Base-by-base conservation (phyloP, 108 stramenopile genomes). In the Skeletonema tropicum region DNA sequence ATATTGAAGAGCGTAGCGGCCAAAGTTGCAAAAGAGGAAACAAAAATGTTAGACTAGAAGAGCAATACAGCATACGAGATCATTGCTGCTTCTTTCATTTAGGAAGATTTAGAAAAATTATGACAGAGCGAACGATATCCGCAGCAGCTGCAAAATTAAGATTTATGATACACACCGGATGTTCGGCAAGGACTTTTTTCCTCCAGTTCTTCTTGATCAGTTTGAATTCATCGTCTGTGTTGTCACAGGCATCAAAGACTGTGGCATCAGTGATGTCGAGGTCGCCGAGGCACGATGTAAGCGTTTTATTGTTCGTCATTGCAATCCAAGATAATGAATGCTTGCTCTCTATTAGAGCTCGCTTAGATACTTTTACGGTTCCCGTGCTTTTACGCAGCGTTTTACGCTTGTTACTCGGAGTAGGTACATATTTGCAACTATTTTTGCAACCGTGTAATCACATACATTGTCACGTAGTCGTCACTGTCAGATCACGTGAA, bases 161-260 rank as follows among this genome's bases (percentile, higher is more conserved):
- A 35, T 17, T 23, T n/a, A n/a, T n/a, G n/a, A 17, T 29, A 33
- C 70, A 57, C 57, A 79, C 77, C 30, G 77, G 77, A 62, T 79
- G 77, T 48, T 70, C 73, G 12, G 26, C 35, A 65, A 84, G 68
- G 11, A 73, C 57, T 41, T 73, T 71, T 42, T 36, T 48, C 33
- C 61, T 62, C 49, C 73, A 82, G 31, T 63, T 35, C 71, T 67
- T 85, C 42, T 73, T 77, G 26, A 85, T 52, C 39, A 82, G 60
- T 26, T 71, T 71, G 65, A 85, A 85, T 35, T 85, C 79, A 3
- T 81, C 83, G 9, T 70, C 59, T 0, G 80, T 9, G 32, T 52
- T 55, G 58, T 68, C 68, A 48, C 73, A 79, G 45, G 63, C 38
- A 13, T 77, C 73, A 48, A 83, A 75, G 66, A 45, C 45, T 52